phyloP scores from a whole-genome alignment of 371 early-diverging fungal species.

The Actinomucor elegans region DNA sequence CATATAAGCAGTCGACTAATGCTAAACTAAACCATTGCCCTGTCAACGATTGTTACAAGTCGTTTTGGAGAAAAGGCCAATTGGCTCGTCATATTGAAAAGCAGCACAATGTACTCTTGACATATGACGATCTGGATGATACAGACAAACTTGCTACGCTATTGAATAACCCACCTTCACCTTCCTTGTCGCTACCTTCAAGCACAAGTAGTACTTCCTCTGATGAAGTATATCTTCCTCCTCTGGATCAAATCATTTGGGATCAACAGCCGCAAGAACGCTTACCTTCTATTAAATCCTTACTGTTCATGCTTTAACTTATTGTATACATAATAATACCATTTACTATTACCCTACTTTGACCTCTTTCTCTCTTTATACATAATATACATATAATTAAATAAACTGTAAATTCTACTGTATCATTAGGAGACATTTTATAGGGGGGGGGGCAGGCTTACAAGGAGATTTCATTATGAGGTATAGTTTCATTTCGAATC shows the following conservation, averaged over 20 bases:
- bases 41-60: constrained; percentile 36
- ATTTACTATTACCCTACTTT: not conserved
- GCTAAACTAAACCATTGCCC: constrained; percentile 45
- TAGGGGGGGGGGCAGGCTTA: too few relatives aligned
- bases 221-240: constrained; percentile 13
- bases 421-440: too few relatives aligned
- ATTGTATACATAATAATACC: not conserved
- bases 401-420: constrained; percentile 1
- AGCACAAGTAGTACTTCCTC: not conserved
- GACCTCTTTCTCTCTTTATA: not conserved
- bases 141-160: not conserved
- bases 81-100: constrained; percentile 44
- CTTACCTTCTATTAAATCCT: constrained; percentile 21
- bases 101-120: constrained; percentile 9
- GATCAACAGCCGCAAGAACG: constrained; percentile 4
- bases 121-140: constrained; percentile 8
- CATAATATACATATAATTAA: not conserved
- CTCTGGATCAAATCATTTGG: constrained; percentile 11
- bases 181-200: not conserved
- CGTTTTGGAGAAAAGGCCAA: constrained; percentile 51
- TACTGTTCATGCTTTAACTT: not conserved
- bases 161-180: not conserved
- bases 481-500: constrained; percentile 5
- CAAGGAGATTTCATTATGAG: too few relatives aligned
- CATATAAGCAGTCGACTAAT: constrained; percentile 27